Evolutionary conservation across 2,329 filamentous ascomycete genomes (phyloP), one percentile per base, ranked within the genome.

Genomic region (Magnaporthiopsis rhizophila): DNA sequence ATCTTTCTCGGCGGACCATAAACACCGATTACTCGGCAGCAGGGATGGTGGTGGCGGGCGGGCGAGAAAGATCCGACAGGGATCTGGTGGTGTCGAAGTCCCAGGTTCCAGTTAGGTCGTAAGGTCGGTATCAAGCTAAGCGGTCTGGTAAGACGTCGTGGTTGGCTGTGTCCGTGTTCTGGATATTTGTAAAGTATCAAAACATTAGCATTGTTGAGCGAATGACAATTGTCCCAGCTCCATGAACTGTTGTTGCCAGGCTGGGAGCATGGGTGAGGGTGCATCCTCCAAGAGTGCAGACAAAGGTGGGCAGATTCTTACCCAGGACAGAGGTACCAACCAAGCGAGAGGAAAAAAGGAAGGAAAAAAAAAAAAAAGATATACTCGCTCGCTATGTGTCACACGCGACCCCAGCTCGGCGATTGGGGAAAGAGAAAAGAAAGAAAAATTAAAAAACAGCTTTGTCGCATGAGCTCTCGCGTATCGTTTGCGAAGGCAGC

Each of bases 1-100:
- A 83, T 74, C 72, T 78, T 77, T 58, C 24, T 57, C 26, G 61
- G 57, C 50, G n/a, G 30, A 58, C 12, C 58, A 56, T 34, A 53
- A 53, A 57, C 26, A 34, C 28, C 34, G 62, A 2, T 15, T 21
- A 21, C 1, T 60, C 58, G 30, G 21, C 2, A 24, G n/a, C 7
- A 53, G 34, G 2, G 34, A 7, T 13, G n/a, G n/a, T 6, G 45
- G 18, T n/a, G 45, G 18, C 8, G 45, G n/a, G 21, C 6, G 21
- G 45, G 45, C 45, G 18, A 53, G 45, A 11, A 21, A n/a, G 45
- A 53, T 53, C 45, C 45, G n/a, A 53, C 45, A 24, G n/a, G 45
- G 45, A 53, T 53, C 45, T 53, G 18, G 21, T 9, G n/a, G 45
- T 9, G 45, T 3, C 7, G 7, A 24, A 53, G 45, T 24, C n/a